Base-by-base conservation (phyloP, 805 yeast species). In the Candida maltosa region DNA sequence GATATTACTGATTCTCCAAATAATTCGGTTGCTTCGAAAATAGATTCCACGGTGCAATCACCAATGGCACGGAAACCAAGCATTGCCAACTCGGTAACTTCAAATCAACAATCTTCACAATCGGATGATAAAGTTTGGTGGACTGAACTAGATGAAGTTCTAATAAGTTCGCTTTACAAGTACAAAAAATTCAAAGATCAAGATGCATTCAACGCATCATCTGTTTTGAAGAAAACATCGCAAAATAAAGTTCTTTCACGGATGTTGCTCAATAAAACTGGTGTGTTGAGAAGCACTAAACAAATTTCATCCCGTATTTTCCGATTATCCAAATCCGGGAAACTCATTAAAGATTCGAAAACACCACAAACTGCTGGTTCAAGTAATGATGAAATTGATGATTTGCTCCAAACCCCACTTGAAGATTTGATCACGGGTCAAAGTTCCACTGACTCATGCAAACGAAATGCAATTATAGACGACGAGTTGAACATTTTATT, bases 201-300 rank as follows among this genome's bases (percentile, higher is more conserved):
- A 19, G 35, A 42, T 10, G 38, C 38, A 7, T 44, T 49, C 19
- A 43, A 45, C 28, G 37, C 46, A n/a, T 40, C 58, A 0, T 39
- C 52, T 7, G 42, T 56, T 6, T 48, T 62, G 39, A 59, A 54
- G 31, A 54, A 55, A 29, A 53, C 69, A 11, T 54, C 65, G 4
- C 70, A 64, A 40, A 65, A 65, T 42, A 66, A 64, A 38, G 58
- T 64, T 10, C 47, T 67, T 28, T 62, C 70, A 3, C 49, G 69
- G 31, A 64, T 67, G 70, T 39, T 67, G 21, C 50, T 49, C 18
- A 57, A 57, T 39, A 62, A 56, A 41, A 56, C 69, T 6, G 65
- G 66, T 8, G 46, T 60, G 1, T 45, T 51, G 24, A 52, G 70
- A 37, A 54, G 66, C 2, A 54, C 69, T 4, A 63, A 62, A 38